Percentiles rank a stretch among this genome's conserved stretches.
phyloP scores from a whole-genome alignment of 1,284 basidiomycete genomes.

The Sutorius eximius region DNA sequence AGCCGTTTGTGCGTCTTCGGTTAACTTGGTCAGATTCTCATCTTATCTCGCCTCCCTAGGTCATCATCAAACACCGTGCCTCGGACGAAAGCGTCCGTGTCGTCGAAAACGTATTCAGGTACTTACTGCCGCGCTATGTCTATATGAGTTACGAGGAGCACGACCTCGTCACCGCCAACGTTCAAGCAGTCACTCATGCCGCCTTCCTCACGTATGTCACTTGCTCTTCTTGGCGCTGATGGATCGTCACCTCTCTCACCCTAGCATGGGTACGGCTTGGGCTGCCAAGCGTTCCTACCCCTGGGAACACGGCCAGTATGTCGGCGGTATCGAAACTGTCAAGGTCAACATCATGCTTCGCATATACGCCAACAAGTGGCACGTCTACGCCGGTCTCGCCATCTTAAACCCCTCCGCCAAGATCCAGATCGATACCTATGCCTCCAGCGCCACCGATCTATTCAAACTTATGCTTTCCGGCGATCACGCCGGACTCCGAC shows the following conservation, averaged over 20 bases:
- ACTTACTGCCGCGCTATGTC: conserved; percentile 87
- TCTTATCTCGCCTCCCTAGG: conserved; percentile 44
- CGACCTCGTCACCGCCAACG: conserved; percentile 95
- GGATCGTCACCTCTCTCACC: conserved; percentile 4
- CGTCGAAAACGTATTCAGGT: conserved; percentile 83
- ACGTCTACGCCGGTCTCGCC: conserved; percentile 97
- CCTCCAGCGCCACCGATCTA: conserved; percentile 81
- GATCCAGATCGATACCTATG: conserved; percentile 88
- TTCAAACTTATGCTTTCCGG: conserved; percentile 97
- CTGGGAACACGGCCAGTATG: conserved; percentile 94
- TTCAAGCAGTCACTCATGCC: conserved; percentile 97
- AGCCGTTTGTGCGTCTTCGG: conserved; percentile 73
- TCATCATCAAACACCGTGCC: conserved; percentile 88
- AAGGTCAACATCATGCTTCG: conserved; percentile 97
- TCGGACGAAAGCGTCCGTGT: conserved; percentile 71
- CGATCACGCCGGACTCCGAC: conserved; percentile 62
- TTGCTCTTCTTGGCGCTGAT: neutral
- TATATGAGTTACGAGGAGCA: conserved; percentile 96
- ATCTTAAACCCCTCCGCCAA: conserved; percentile 94
- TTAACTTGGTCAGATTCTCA: neutral
- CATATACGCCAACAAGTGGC: conserved; percentile 98
- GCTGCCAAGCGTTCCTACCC: conserved; percentile 78
- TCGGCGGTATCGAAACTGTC: conserved; percentile 97
- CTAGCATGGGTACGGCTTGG: conserved; percentile 98
- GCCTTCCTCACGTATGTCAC: conserved; percentile 84